Base-by-base conservation (phyloP, 176 grass and related monocot species). In the Aegilops sharonensis region DNA sequence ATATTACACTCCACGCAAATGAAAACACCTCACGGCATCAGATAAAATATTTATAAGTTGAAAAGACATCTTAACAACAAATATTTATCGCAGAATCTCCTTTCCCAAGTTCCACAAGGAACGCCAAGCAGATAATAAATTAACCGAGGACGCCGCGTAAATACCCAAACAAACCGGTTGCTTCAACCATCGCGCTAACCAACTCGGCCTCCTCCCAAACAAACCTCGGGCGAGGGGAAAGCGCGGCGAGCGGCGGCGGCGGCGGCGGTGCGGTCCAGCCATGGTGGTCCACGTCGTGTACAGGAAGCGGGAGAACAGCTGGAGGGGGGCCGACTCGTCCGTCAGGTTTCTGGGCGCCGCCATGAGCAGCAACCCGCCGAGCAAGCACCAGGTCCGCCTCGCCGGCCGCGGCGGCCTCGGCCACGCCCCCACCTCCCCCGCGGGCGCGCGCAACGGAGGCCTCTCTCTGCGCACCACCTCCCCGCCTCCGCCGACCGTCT, bases 351-450 rank as follows among this genome's bases (percentile, higher is more conserved):
- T 78, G 21, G 45, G 75, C 64, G 63, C 64, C 36, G 68, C 50
- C 69, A 94, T 92, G 92, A 80, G 81, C 80, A 83, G 50, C 80
- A 83, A 45, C 35, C 72, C 35, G 14, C 5, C 84, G 5, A 40
- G 81, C 37, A 89, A 42, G 77, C 86, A 83, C 77, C 67, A 92
- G 37, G 52, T 92, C 15, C 89, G 88, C 29, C 25, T 91, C 80
- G 60, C 74, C 36, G 72, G 73, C 68, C 64, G 85, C 82, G 12
- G 61, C 71, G 66, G 30, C 54, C 4, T 50, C 84, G 1, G 24
- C 11, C 39, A 20, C 59, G 35, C 78, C n/a, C 34, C 84, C 23
- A 18, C 81, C 32, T 35, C 37, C 71, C 40, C 74, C 14, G 25
- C 68, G 25, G 31, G 18, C 56, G 12, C 18, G 62, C 72, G 42